Percentiles rank a stretch among this genome's conserved stretches.
Evolutionary conservation across 805 yeast genomes (phyloP).

Genomic region (Candida yuanshanica): DNA sequence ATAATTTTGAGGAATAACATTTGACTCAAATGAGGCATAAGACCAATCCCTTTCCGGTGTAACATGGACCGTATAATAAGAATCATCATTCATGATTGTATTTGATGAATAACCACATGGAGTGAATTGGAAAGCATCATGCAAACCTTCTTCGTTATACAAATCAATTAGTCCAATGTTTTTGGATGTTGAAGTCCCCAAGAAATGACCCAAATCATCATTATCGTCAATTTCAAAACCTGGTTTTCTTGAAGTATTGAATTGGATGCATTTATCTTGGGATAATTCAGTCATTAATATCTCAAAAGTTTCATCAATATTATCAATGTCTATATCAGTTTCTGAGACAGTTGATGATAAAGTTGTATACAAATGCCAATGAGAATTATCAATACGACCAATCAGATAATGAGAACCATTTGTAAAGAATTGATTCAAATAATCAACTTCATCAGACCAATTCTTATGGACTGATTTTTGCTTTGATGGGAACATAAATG

Average conservation of each 20-base stretch:
- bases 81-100: slow-evolving; percentile 56
- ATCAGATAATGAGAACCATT: slow-evolving; percentile 66
- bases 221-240: slow-evolving; percentile 40
- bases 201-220: slow-evolving; percentile 71
- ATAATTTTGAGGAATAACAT: slow-evolving; percentile 46
- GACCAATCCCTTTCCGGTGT: slow-evolving; percentile 95
- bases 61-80: slow-evolving; percentile 82
- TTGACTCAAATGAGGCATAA: slow-evolving; percentile 93
- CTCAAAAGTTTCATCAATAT: slow-evolving; percentile 73
- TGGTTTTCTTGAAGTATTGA: slow-evolving; percentile 45
- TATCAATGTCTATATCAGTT: slow-evolving; percentile 8
- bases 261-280: slow-evolving; percentile 48
- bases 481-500: slow-evolving; percentile 86
- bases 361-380: slow-evolving; percentile 84
- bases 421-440: slow-evolving; percentile 59
- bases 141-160: slow-evolving; percentile 43
- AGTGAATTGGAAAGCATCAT: slow-evolving; percentile 84
- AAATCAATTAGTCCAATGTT: slow-evolving; percentile 58
- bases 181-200: slow-evolving; percentile 66
- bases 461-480: slow-evolving; percentile 76
- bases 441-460: slow-evolving; percentile 77
- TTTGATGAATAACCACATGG: slow-evolving; percentile 97
- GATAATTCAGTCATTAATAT: slow-evolving; percentile 84
- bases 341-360: slow-evolving; percentile 9
- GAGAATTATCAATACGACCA: slow-evolving; percentile 76